Evolutionary conservation across 2,329 filamentous ascomycete species (phyloP), one percentile per base, ranked within the genome.

Genomic region (Myotisia sp.): DNA sequence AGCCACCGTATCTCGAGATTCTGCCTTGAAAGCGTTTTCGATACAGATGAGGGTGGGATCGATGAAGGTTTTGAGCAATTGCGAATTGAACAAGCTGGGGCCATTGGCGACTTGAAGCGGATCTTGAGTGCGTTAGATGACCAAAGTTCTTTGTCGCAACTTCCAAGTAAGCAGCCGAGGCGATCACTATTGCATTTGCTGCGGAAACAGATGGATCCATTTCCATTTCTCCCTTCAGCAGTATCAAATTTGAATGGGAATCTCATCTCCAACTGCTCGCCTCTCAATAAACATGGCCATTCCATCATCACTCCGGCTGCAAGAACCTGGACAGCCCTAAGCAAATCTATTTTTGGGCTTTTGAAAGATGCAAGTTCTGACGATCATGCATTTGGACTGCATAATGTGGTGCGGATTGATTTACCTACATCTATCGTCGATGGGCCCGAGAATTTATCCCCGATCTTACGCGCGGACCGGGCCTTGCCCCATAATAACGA

Each of bases 1-100:
- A 76, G 72, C 46, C 64, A 63, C 44, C 65, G 74, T 9, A 58
- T 76, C 23, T 65, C 67, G 10, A 64, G 74, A 18, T 78, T 68
- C 47, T 76, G 74, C 47, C 51, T 77, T 20, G 74, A 78, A 50
- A 70, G 72, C 41, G 70, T 76, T 3, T 52, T 77, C 23, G 72
- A 74, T 38, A 69, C 67, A 29, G 71, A 75, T 40, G 70, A 73
- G 22, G 70, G 73, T 37, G 61, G 64, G 19, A 48, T 71, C 31
- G 66, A 68, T 37, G 61, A 63, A 22, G 56, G 68, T 17, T 51
- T 71, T 17, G 65, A 67, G 26, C 59, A 73, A n/a, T 62, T 73
- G n/a, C 71, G 70, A 2, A 48, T 74, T 13, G 68, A 73, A 35
- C 66, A 71, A 44, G 60, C 60, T 3, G 63, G 70, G 36, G 68